Evolutionary conservation across 768 basidiomycete genomes (phyloP).

Genomic region (Termitomyces sp.): DNA sequence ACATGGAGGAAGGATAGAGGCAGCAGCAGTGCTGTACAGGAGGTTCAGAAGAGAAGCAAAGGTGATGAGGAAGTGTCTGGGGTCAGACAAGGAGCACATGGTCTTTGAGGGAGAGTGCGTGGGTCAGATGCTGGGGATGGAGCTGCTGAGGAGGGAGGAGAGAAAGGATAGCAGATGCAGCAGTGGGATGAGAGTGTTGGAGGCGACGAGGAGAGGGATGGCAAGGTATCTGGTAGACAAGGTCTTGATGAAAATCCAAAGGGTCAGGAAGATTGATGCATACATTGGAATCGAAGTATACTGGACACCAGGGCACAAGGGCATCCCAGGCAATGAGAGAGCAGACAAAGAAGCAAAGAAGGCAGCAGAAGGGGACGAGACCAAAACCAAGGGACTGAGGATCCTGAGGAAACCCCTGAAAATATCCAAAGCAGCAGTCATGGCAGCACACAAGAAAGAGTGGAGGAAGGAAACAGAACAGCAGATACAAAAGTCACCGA

Average conservation of each 20-base stretch:
- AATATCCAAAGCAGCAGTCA: neutral
- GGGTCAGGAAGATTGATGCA: neutral
- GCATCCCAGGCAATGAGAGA: neutral
- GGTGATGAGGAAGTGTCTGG: neutral
- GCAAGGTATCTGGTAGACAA: neutral
- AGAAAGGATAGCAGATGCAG: too few relatives aligned
- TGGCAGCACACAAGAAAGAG: neutral
- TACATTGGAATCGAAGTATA: neutral
- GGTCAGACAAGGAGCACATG: neutral
- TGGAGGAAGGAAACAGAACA: neutral
- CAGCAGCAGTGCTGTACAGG: neutral
- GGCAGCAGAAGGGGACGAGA: neutral
- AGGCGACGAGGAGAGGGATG: too few relatives aligned
- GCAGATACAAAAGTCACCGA: neutral
- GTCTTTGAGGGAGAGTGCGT: neutral
- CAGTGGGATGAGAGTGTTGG: too few relatives aligned
- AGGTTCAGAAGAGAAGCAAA: neutral
- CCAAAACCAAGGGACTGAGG: fast-evolving
- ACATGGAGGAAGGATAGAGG: neutral
- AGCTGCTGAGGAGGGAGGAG: neutral
- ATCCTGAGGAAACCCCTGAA: neutral
- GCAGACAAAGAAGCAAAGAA: neutral
- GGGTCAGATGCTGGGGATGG: neutral
- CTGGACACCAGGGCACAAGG: neutral
- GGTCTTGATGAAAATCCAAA: too few relatives aligned